Conservation (phyloP, 2,329 filamentous ascomycete species). For the Hirsutella rhossiliensis region DNA sequence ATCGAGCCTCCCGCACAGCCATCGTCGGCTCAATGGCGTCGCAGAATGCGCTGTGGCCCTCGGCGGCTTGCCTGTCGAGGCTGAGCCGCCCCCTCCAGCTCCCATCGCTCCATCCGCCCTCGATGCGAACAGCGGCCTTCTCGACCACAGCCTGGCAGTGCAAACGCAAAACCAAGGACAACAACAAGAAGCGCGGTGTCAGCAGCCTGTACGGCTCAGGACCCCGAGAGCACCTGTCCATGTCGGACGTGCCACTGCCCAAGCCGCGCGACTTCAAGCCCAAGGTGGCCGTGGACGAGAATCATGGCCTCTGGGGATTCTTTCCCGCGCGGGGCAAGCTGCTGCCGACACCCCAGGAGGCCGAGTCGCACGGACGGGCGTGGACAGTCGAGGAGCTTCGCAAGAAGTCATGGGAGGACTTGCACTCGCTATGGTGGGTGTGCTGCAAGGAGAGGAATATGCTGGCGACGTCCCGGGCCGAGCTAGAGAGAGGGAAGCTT, state of each 20-base stretch:
- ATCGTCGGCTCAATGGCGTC: slow-evolving; percentile 15
- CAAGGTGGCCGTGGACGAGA: slow-evolving; percentile 46
- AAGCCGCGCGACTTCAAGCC: slow-evolving; percentile 52
- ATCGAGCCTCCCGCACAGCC: background rate
- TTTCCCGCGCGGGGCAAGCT: slow-evolving; percentile 61
- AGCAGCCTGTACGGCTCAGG: slow-evolving; percentile 72
- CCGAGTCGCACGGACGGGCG: slow-evolving; percentile 59
- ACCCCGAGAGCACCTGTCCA: slow-evolving; percentile 59
- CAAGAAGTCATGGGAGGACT: slow-evolving; percentile 83
- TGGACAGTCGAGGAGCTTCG: slow-evolving; percentile 83
- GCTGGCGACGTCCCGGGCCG: slow-evolving; percentile 63
- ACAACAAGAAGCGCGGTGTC: slow-evolving; percentile 69
- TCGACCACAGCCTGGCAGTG: slow-evolving; percentile 42
- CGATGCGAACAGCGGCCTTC: slow-evolving; percentile 23
- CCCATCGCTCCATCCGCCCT: slow-evolving; percentile 4
- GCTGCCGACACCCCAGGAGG: slow-evolving; percentile 61
- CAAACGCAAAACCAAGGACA: slow-evolving; percentile 49
- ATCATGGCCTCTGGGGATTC: slow-evolving; percentile 90
- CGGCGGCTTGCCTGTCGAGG: slow-evolving; percentile 11
- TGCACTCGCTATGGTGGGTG: slow-evolving; percentile 89
- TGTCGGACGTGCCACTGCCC: slow-evolving; percentile 61
- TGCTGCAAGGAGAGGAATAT: slow-evolving; percentile 86
- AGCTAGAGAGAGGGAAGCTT: slow-evolving; percentile 54
- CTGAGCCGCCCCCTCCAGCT: slow-evolving; percentile 2
- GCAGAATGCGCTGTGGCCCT: slow-evolving; percentile 14